Evolutionary conservation across 2,329 filamentous ascomycete genomes (phyloP).

Genomic region (Cladosporium sp.): DNA sequence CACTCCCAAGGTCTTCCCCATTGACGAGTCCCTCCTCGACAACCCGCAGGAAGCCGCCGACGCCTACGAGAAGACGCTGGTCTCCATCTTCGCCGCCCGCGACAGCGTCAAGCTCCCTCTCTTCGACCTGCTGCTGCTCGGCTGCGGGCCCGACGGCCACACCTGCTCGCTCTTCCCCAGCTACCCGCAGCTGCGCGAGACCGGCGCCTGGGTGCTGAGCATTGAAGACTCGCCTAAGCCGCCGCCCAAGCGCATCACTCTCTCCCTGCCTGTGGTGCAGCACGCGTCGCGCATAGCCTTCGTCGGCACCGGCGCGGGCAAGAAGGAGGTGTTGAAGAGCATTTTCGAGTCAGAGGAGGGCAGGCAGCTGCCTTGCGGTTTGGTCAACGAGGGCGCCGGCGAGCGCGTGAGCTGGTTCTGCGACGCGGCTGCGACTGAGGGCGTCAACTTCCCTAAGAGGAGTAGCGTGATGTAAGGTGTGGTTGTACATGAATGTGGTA

Average conservation of each 20-base stretch:
- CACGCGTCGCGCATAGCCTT: conserved; percentile 86
- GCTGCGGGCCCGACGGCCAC: conserved; percentile 93
- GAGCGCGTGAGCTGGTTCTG: conserved; percentile 96
- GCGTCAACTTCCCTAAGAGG: conserved; percentile 71
- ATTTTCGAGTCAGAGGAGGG: conserved; percentile 81
- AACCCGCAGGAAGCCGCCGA: conserved; percentile 91
- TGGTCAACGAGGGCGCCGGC: conserved; percentile 79
- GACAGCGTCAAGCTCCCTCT: conserved; percentile 93
- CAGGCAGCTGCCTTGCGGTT: conserved; percentile 70
- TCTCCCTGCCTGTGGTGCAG: conserved; percentile 85
- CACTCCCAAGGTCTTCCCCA: conserved; percentile 70
- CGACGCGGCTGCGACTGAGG: conserved; percentile 78
- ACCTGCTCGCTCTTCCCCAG: conserved; percentile 95
- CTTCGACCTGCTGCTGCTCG: conserved; percentile 90
- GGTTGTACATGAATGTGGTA: no score
- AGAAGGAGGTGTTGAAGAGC: conserved; percentile 86
- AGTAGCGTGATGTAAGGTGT: conserved; percentile 46
- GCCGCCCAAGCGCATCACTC: conserved; percentile 81
- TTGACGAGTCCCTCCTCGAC: conserved; percentile 64
- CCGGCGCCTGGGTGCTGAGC: conserved; percentile 83
- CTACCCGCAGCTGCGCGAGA: conserved; percentile 80
- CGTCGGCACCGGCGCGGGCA: conserved; percentile 81
- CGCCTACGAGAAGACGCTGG: conserved; percentile 84
- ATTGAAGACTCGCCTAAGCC: conserved; percentile 95
- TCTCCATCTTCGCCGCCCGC: conserved; percentile 79